Percentiles rank a stretch among this genome's conserved stretches.
phyloP scores from a whole-genome alignment of 1,139 yeast genomes.

The Kluyveromyces marxianus region DNA sequence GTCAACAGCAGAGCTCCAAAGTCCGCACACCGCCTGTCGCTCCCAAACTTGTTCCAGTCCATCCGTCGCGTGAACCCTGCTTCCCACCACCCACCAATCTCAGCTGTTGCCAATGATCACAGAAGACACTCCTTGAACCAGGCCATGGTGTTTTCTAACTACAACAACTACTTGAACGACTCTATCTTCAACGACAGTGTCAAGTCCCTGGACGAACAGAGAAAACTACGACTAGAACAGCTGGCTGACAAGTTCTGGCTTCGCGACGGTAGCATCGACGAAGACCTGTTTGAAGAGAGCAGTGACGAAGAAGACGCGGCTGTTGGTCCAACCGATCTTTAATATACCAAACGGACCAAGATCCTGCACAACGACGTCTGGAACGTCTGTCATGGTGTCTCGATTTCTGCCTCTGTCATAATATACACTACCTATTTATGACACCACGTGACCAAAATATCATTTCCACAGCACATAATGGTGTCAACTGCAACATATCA shows the following conservation, averaged over 20 bases:
- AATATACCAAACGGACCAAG: not conserved
- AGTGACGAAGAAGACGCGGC: conserved; percentile 22
- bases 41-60: not conserved
- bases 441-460: too few species aligned
- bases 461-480: too few species aligned
- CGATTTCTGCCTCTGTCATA: too few species aligned
- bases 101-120: not conserved
- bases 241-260: conserved; percentile 21
- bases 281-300: conserved; percentile 26
- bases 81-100: not conserved
- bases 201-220: conserved; percentile 3
- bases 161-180: conserved; percentile 16
- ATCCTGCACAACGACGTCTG: too few species aligned
- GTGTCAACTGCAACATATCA: too few species aligned
- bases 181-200: conserved; percentile 3
- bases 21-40: not conserved
- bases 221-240: conserved; percentile 13
- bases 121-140: conserved; percentile 1
- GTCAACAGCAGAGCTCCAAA: too few species aligned
- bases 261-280: conserved; percentile 19
- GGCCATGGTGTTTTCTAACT: conserved; percentile 8
- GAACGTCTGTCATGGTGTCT: too few species aligned
- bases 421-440: too few species aligned
- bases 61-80: not conserved
- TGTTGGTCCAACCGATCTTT: not conserved